Percentiles rank a stretch among this genome's conserved stretches.
These are phyloP conservation scores for Citrus trifoliata DNA, from an alignment of 345 rosid species.

Conservation along the genomic window DNA sequence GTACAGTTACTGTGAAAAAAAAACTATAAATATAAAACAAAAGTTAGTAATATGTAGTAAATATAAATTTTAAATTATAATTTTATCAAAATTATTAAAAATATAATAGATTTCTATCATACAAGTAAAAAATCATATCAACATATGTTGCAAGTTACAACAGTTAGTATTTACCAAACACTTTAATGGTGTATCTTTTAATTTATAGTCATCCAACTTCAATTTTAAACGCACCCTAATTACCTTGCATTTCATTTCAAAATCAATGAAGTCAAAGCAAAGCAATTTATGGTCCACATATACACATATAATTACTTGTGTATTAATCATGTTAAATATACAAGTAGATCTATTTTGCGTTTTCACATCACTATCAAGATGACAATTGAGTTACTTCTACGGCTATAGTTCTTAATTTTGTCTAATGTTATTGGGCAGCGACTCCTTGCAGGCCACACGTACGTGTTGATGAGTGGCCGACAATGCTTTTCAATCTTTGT, in stretches of 20 bases:
- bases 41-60: too few species aligned
- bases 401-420: neutral
- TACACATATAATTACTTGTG: neutral
- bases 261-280: too few species aligned
- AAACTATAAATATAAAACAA: rapidly evolving
- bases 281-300: too few species aligned
- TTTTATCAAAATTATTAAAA: too few species aligned
- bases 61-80: too few species aligned
- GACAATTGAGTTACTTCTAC: too few species aligned
- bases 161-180: too few species aligned
- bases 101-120: too few species aligned
- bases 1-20: too few species aligned
- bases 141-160: rapidly evolving
- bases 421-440: neutral
- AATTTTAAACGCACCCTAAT: too few species aligned
- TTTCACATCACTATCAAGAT: neutral
- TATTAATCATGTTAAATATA: neutral
- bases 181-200: rapidly evolving
- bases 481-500: neutral
- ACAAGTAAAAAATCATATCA: too few species aligned
- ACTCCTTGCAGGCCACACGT: neutral
- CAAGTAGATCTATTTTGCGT: neutral
- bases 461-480: constrained; percentile 9
- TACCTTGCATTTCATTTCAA: too few species aligned
- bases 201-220: rapidly evolving